A percentile compares a stretch with the other conserved stretches of the same genome.
phyloP scores from a whole-genome alignment of 371 early-diverging fungal genomes.

The Mucor velutinosus region DNA sequence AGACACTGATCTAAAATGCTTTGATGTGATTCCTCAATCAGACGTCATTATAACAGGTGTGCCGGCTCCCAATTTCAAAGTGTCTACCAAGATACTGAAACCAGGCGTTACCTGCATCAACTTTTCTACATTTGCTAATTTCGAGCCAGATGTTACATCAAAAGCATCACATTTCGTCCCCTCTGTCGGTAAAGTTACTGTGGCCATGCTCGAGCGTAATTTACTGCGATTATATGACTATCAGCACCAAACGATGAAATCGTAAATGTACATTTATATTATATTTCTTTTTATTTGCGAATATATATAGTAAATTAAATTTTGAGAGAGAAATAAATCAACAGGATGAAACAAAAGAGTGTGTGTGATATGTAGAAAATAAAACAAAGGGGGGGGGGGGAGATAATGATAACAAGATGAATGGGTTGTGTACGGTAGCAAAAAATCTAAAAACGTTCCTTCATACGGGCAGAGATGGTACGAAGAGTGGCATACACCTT shows the following conservation, averaged over 20 bases:
- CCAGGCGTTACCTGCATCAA: conserved; percentile 95
- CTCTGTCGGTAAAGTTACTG: conserved; percentile 94
- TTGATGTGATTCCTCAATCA: conserved; percentile 81
- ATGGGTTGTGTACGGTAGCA: background rate
- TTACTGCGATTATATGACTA: conserved; percentile 81
- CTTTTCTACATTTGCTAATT: conserved; percentile 91
- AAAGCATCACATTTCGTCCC: conserved; percentile 92
- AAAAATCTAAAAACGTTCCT: conserved; percentile 82
- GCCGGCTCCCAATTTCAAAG: conserved; percentile 81
- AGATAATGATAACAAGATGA: background rate
- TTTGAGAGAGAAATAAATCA: conserved; percentile 4
- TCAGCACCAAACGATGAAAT: conserved; percentile 28
- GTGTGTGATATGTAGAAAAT: conserved; percentile 2
- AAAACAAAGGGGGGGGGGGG: background rate
- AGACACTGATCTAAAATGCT: conserved; percentile 66
- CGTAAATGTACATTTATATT: background rate
- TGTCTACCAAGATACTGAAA: conserved; percentile 78
- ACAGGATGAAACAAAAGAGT: background rate
- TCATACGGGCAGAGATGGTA: conserved; percentile 88
- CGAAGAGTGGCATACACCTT: conserved; percentile 95
- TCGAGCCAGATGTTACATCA: conserved; percentile 81
- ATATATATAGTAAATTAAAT: conserved; percentile 4
- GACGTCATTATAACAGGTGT: conserved; percentile 98
- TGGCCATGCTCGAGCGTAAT: conserved; percentile 94
- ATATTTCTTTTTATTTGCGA: background rate